phyloP scores from a whole-genome alignment of 225 moss, liverwort and hornwort species.

The Asterella californica region DNA sequence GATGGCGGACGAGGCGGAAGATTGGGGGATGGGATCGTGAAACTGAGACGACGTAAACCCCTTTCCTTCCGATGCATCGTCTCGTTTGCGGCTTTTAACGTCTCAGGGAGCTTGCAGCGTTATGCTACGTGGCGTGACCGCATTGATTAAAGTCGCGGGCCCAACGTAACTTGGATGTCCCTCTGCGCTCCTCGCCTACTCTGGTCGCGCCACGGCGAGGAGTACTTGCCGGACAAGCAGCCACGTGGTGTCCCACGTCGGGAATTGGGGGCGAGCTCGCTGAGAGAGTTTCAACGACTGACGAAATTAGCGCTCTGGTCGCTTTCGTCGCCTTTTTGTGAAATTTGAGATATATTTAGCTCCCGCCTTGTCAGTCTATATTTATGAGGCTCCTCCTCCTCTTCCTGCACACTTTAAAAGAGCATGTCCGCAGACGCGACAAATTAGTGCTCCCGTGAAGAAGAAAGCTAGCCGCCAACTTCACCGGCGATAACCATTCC shows the following conservation, averaged over 20 bases:
- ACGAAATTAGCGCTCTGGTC: not conserved
- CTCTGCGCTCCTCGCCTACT: not conserved
- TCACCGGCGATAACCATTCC: not conserved
- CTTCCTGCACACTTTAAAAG: not conserved
- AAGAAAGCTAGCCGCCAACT: not conserved
- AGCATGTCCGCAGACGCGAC: not conserved
- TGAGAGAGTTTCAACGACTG: not conserved
- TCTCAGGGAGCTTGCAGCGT: not conserved
- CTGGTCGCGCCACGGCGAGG: not conserved
- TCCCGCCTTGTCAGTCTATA: not conserved
- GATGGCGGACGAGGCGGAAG: not conserved
- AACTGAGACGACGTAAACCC: not conserved
- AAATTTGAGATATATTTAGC: too few species aligned
- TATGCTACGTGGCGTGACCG: not conserved
- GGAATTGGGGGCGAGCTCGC: not conserved
- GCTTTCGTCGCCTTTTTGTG: not conserved
- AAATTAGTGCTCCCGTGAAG: not conserved
- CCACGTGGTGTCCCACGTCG: constrained; percentile 4
- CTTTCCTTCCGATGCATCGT: not conserved
- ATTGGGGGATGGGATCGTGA: not conserved
- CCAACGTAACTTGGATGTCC: not conserved
- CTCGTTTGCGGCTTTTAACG: not conserved
- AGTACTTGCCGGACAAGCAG: not conserved
- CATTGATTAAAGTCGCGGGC: not conserved
- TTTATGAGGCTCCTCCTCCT: not conserved